phyloP scores from a whole-genome alignment of 352 stramenopile genomes.

The Plasmopara viticola region DNA sequence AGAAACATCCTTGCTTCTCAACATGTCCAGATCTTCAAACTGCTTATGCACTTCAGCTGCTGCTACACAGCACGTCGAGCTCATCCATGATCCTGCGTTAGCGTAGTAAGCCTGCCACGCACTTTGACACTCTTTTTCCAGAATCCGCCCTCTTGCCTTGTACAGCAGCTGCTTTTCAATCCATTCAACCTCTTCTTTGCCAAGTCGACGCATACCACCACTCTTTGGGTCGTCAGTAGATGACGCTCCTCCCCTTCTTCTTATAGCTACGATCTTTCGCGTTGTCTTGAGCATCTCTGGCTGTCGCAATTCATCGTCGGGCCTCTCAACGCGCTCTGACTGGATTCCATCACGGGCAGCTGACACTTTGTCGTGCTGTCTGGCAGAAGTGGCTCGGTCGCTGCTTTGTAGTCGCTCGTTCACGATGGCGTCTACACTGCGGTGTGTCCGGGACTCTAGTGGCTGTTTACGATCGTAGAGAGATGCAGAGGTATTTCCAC shows the following conservation, averaged over 20 bases:
- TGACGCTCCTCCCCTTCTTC: slow-evolving; percentile 14
- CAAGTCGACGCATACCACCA: slow-evolving; percentile 17
- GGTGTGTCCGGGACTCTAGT: slow-evolving; percentile 3
- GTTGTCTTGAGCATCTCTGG: slow-evolving; percentile 11
- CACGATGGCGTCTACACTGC: slow-evolving; percentile 45
- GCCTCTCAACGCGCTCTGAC: slow-evolving; percentile 38
- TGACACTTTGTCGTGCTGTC: slow-evolving; percentile 34
- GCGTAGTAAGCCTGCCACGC: slow-evolving; percentile 51
- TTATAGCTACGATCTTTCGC: slow-evolving; percentile 31
- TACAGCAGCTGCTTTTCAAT: slow-evolving; percentile 62
- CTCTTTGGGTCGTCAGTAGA: slow-evolving; percentile 2
- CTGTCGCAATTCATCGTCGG: not conserved
- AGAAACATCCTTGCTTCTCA: slow-evolving; percentile 21
- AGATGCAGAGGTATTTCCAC: not conserved
- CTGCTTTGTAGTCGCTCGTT: slow-evolving; percentile 20
- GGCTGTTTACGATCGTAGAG: slow-evolving; percentile 1
- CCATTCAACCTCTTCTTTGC: slow-evolving; percentile 45
- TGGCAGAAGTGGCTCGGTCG: slow-evolving; percentile 9
- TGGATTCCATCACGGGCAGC: slow-evolving; percentile 37
- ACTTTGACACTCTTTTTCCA: slow-evolving; percentile 50
- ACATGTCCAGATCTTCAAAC: slow-evolving; percentile 30
- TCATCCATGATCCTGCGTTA: slow-evolving; percentile 15
- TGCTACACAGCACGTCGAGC: slow-evolving; percentile 10
- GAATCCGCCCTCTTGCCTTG: slow-evolving; percentile 19
- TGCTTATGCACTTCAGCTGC: slow-evolving; percentile 35